Evolutionary conservation across 345 rosid genomes (phyloP), one percentile per base, ranked within the genome.

Genomic region (Corymbia maculata): DNA sequence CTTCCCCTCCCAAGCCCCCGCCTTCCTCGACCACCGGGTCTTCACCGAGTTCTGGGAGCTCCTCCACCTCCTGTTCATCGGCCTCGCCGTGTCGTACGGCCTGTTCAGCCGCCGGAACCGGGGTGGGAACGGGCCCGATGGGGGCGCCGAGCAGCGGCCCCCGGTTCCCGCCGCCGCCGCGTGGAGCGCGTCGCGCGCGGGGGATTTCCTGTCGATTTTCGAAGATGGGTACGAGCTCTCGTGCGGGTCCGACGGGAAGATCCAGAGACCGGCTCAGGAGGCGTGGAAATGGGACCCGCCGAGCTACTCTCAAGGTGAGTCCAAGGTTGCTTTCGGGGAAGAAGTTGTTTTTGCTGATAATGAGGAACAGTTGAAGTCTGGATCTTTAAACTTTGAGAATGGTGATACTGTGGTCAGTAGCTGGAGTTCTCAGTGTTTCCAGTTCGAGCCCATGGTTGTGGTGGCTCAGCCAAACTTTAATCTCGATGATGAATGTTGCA

Each of bases 21-120:
- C 91, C 53, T 94, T 96, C 91, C 61, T 97, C 86, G 92, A 89
- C 36, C 94, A 92, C 86, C 92, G 93, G 8, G 8, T 94, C 5
- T 49, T 95, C 55, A 92, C 93, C 87, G 92, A 93, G 92, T 94
- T 95, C 86, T 96, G 99, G 99, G 99, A 94, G 85, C 97, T 94
- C 30, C 82, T 93, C 85, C 97, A 94, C 52, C 94, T 93, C 75
- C 91, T 94, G 14, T 93, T 97, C 91, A 89, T 97, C 79, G 98
- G 99, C 90, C 89, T 97, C 90, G 99, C 96, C 86, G 95, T 96
- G 79, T 95, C 96, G 45, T 97, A 96, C 91, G 99, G 99, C 88
- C 90, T 97, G 92, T 94, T 94, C 94, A 88, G 98, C 91, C 92
- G 94, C 79, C 93, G 96, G 87, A 95, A 90, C 90, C 89, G 0